Percentiles rank a stretch among this genome's conserved stretches.
Evolutionary conservation across 2,329 filamentous ascomycete species (phyloP).

Genomic region (Botrytis sinoallii): DNA sequence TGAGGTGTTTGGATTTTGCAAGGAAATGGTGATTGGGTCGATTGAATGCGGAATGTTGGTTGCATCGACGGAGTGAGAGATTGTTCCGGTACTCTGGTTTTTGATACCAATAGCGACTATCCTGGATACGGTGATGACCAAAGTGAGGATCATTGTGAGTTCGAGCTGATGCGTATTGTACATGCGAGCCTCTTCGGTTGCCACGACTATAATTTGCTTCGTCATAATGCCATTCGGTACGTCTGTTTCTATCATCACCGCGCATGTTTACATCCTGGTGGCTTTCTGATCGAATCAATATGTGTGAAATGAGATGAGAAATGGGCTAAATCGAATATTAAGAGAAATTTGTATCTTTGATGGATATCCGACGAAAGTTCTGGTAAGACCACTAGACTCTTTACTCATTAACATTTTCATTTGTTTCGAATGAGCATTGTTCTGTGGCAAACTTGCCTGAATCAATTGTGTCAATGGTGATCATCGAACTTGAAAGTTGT

Average conservation of each 20-base stretch:
- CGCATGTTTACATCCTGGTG: neutral
- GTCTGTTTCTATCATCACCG: neutral
- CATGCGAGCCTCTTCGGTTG: neutral
- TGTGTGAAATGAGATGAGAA: neutral
- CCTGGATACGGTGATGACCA: neutral
- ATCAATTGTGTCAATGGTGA: neutral
- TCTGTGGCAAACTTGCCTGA: neutral
- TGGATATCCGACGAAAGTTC: neutral
- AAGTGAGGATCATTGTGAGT: neutral
- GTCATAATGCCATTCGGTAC: neutral
- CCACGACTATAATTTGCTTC: neutral
- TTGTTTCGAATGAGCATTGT: neutral
- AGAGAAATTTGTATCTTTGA: neutral
- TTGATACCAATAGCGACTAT: neutral
- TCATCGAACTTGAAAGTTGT: neutral
- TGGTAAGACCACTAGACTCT: neutral
- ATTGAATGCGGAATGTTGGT: neutral
- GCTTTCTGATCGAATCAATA: neutral
- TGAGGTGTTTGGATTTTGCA: neutral
- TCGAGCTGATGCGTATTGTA: neutral
- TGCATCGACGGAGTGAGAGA: neutral
- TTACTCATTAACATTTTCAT: neutral
- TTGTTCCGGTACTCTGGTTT: neutral
- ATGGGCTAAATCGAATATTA: neutral
- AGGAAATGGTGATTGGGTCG: conserved; percentile 8